A percentile compares a stretch with the other conserved stretches of the same genome.
Evolutionary conservation across 1,284 basidiomycete genomes (phyloP).

Genomic region (Cryptococcus sp.): DNA sequence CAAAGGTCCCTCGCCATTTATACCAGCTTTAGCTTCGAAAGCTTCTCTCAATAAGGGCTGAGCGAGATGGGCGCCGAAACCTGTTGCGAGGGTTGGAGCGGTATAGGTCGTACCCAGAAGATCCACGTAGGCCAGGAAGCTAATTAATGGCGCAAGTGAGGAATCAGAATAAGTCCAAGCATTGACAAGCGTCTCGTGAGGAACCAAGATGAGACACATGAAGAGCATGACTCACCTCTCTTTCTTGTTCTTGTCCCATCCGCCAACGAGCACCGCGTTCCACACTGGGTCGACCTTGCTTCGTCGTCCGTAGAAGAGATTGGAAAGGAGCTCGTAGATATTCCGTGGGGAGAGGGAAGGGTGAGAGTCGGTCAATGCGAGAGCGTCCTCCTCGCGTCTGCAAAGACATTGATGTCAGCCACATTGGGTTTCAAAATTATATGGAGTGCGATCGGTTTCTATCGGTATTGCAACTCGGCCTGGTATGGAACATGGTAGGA

Average conservation of each 20-base stretch:
- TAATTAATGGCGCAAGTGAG: conserved; percentile 38
- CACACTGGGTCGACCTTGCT: conserved; percentile 91
- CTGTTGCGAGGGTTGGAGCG: conserved; percentile 92
- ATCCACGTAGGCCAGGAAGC: conserved; percentile 93
- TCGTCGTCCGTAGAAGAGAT: conserved; percentile 87
- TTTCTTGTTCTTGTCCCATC: conserved; percentile 72
- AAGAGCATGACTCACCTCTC: conserved; percentile 57
- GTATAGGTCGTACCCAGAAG: conserved; percentile 95
- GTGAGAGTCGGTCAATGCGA: conserved; percentile 75
- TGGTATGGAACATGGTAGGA: not conserved
- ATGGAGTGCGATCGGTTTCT: too few relatives aligned
- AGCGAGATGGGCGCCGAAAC: conserved; percentile 93
- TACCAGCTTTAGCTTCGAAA: conserved; percentile 54
- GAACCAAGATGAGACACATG: too few relatives aligned
- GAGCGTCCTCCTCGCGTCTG: conserved; percentile 65
- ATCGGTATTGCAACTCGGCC: too few relatives aligned
- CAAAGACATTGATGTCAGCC: not conserved
- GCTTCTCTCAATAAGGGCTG: conserved; percentile 88
- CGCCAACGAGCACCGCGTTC: conserved; percentile 95
- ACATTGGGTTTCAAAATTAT: too few relatives aligned
- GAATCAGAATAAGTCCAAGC: too few relatives aligned
- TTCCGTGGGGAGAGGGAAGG: conserved; percentile 76
- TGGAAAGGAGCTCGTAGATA: conserved; percentile 89
- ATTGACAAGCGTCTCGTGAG: too few relatives aligned
- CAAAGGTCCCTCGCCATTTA: conserved; percentile 75